Evolutionary conservation across 2,329 filamentous ascomycete species (phyloP).

Genomic region (Talaromyces sp.): DNA sequence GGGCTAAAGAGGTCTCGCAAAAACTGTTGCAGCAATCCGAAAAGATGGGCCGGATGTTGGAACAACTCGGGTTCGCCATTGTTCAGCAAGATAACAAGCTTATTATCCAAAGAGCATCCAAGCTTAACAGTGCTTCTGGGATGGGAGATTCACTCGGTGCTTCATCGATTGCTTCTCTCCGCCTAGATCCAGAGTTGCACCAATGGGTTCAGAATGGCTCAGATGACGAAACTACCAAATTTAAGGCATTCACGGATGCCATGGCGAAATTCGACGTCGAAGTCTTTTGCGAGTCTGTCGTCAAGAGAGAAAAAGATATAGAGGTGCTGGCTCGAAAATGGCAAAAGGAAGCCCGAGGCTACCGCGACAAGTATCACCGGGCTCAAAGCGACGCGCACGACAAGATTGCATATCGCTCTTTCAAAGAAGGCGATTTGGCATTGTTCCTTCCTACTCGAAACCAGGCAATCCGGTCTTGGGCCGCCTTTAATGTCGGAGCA

Average conservation of each 20-base stretch:
- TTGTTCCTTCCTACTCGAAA: slow-evolving; percentile 92
- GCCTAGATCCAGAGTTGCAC: slow-evolving; percentile 64
- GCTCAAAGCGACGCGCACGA: slow-evolving; percentile 82
- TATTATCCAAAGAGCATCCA: slow-evolving; percentile 66
- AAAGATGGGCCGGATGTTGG: slow-evolving; percentile 73
- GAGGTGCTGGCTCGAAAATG: slow-evolving; percentile 91
- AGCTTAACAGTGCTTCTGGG: slow-evolving; percentile 38
- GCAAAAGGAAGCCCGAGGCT: slow-evolving; percentile 79
- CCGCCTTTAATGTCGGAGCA: slow-evolving; percentile 95
- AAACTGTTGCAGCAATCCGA: slow-evolving; percentile 79
- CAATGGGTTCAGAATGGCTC: slow-evolving; percentile 72
- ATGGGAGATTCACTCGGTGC: slow-evolving; percentile 31
- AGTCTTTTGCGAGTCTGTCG: slow-evolving; percentile 75
- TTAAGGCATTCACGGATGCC: slow-evolving; percentile 66
- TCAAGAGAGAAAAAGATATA: slow-evolving; percentile 86
- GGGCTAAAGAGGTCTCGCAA: slow-evolving; percentile 78
- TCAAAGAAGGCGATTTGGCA: slow-evolving; percentile 93
- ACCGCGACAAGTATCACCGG: slow-evolving; percentile 78
- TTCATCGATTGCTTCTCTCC: slow-evolving; percentile 31
- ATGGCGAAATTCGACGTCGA: slow-evolving; percentile 79
- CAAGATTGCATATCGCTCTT: slow-evolving; percentile 92
- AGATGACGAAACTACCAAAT: slow-evolving; percentile 66
- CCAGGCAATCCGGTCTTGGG: slow-evolving; percentile 91
- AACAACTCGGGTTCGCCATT: slow-evolving; percentile 80
- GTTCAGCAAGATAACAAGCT: slow-evolving; percentile 68